These are phyloP conservation scores for Oryza nivara DNA, from an alignment of 176 grass and related monocot genomes.

Conservation along the genomic window DNA sequence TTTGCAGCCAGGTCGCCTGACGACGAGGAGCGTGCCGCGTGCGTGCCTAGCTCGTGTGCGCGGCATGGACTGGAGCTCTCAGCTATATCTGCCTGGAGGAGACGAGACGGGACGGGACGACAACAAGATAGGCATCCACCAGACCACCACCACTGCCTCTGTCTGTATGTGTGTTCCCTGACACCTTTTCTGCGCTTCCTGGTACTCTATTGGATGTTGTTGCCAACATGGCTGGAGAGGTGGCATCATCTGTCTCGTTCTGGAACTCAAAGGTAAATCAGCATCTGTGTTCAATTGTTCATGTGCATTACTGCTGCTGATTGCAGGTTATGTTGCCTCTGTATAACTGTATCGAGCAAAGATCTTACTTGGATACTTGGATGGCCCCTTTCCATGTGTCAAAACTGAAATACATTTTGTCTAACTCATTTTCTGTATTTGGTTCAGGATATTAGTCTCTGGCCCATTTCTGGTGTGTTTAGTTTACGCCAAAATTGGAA, in stretches of 20 bases:
- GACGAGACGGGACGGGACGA: slow-evolving; percentile 2
- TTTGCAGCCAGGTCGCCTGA: background rate
- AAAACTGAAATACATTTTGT: background rate
- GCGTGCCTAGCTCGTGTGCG: background rate
- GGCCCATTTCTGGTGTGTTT: background rate
- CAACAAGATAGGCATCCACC: background rate
- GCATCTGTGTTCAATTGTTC: background rate
- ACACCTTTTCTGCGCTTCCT: background rate
- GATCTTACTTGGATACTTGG: background rate
- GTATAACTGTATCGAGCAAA: background rate
- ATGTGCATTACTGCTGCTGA: slow-evolving; percentile 2
- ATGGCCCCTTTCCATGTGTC: background rate
- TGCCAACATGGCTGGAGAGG: background rate
- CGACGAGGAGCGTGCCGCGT: background rate
- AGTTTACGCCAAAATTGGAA: no score
- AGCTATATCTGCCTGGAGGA: slow-evolving; percentile 19
- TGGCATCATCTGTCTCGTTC: slow-evolving; percentile 4
- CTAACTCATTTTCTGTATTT: slow-evolving; percentile 10
- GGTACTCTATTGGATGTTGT: background rate
- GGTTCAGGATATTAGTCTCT: slow-evolving; percentile 11
- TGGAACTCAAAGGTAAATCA: slow-evolving; percentile 25
- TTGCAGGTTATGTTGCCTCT: background rate
- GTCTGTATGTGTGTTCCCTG: background rate
- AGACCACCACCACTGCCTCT: background rate
- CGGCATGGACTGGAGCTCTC: background rate